Conservation (phyloP, 306 rosid genomes). For the Rosa chinensis region DNA sequence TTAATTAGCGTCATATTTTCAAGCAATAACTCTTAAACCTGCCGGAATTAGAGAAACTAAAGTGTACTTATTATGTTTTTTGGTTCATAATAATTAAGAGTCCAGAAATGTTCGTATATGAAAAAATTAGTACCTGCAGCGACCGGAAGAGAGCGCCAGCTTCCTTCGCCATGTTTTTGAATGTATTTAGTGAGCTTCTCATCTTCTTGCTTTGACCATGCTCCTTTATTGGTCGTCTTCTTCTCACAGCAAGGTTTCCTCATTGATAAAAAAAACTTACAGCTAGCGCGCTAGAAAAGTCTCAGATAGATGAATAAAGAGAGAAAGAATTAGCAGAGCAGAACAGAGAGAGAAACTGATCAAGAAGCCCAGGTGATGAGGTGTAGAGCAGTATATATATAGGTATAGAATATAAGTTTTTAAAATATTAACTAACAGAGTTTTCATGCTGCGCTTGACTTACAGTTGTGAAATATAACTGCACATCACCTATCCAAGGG, state of each 20-base stretch:
- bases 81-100: not conserved
- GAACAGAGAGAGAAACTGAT: not conserved
- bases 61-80: not conserved
- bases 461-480: slow-evolving; percentile 4
- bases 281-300: not conserved
- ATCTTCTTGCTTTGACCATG: slow-evolving; percentile 81
- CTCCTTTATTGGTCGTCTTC: slow-evolving; percentile 72
- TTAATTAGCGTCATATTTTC: not conserved
- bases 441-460: slow-evolving; percentile 13
- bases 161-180: slow-evolving; percentile 64
- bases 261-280: not conserved
- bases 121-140: slow-evolving; percentile 55
- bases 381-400: not conserved
- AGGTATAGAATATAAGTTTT: not conserved
- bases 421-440: not conserved
- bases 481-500: not conserved
- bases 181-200: slow-evolving; percentile 64
- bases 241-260: slow-evolving; percentile 79
- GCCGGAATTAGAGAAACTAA: not conserved
- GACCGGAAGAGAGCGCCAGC: slow-evolving; percentile 76
- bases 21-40: not conserved
- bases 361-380: not conserved
- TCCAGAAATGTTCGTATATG: not conserved
- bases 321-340: not conserved
- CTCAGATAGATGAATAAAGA: not conserved